Evolutionary conservation across 2,329 filamentous ascomycete species (phyloP), one percentile per base, ranked within the genome.

Genomic region (Colletotrichum higginsianum): DNA sequence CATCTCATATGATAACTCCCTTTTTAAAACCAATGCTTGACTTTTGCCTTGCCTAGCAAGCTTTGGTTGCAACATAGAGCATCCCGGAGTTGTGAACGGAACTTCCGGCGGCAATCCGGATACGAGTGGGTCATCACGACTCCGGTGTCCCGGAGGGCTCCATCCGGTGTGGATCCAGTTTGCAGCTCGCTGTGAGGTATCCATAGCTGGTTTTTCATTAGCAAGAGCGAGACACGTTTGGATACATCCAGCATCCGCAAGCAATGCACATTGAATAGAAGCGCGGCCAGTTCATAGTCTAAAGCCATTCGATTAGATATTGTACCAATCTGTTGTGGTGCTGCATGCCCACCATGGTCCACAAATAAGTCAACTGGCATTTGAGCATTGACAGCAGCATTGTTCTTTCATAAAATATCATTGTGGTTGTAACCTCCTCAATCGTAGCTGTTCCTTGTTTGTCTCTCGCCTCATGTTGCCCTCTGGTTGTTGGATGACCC

Each of bases 401-500:
- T 49, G 12, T 49, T 23, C 18, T 23, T 49, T 11, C 18, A 12
- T 30, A 30, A 6, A 9, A 6, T 12, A 9, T 13, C 9, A 49
- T 4, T 12, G 11, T 13, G 21, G 11, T 12, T 11, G 6, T 12
- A 21, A n/a, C n/a, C 21, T 49, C 21, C n/a, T n/a, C 18, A 38
- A 18, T 55, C 8, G 35, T 53, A 35, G 40, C 38, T 21, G 60
- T 40, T 55, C 11, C 49, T 42, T 50, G 67, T 67, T 23, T 21
- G 49, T 38, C 52, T 65, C 44, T 70, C 60, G 15, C 60, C 55
- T 13, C 66, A 62, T 35, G 64, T 50, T 12, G 61, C 26, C 52
- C 79, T 74, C 82, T 82, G 83, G 53, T 71, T 72, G 75, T 84
- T 83, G 5, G 81, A 82, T 30, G 79, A 77, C 11, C 78, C 71